Conservation (phyloP, 2,329 filamentous ascomycete genomes). For the Scedosporium minutisporum region DNA sequence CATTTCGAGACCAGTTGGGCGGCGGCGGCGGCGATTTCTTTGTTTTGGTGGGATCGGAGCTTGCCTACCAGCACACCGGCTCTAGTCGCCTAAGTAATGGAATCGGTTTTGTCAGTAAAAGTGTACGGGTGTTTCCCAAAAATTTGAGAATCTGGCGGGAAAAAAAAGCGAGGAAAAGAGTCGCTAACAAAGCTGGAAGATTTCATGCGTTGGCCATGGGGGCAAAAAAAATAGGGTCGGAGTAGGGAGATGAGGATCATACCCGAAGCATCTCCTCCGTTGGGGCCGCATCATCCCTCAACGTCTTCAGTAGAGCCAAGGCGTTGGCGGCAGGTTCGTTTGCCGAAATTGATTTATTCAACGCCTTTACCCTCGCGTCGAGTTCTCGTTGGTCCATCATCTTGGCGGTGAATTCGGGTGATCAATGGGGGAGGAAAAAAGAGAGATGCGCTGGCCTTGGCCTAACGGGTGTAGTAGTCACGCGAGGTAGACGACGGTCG, state of each 20-base stretch:
- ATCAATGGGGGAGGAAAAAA: neutral
- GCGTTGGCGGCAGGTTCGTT: conserved; percentile 67
- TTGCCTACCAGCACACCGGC: conserved; percentile 87
- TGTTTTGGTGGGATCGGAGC: conserved; percentile 65
- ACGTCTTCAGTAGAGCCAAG: conserved; percentile 62
- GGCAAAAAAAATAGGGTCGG: too few species aligned
- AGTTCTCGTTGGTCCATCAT: conserved; percentile 76
- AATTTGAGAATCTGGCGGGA: neutral
- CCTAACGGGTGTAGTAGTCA: neutral
- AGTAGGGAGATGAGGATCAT: conserved; percentile 21
- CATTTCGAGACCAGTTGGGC: conserved; percentile 79
- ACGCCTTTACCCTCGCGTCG: conserved; percentile 62
- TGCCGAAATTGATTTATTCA: conserved; percentile 67
- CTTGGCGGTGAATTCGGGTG: neutral
- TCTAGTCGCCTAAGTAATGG: conserved; percentile 55
- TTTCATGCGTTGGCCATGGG: too few species aligned
- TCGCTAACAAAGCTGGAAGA: neutral
- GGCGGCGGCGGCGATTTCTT: conserved; percentile 68
- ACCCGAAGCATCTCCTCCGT: conserved; percentile 84
- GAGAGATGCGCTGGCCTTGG: neutral
- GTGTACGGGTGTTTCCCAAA: neutral
- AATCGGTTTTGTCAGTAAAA: conserved; percentile 7
- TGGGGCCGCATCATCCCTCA: conserved; percentile 71
- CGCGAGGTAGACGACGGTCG: neutral
- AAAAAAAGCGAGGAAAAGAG: neutral